A percentile compares a stretch with the other conserved stretches of the same genome.
These are phyloP conservation scores for Kalanchoe fedtschenkoi DNA, from an alignment of 164 flowering plant genomes.

Conservation along the genomic window DNA sequence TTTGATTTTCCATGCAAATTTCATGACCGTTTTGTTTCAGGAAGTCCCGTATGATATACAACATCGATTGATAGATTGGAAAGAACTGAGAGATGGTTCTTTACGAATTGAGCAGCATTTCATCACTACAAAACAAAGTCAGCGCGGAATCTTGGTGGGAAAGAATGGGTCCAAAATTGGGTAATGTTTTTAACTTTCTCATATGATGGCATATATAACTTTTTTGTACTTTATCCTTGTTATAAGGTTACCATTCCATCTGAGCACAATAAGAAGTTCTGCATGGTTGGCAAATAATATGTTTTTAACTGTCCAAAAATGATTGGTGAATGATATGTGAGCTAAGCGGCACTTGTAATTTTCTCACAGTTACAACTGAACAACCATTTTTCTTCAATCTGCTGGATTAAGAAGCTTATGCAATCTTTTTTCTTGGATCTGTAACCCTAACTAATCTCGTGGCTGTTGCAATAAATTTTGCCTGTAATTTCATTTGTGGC, in stretches of 20 bases:
- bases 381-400: not conserved
- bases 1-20: not conserved
- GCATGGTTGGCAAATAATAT: no score
- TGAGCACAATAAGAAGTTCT: not conserved
- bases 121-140: constrained; percentile 61
- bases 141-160: constrained; percentile 85
- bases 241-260: not conserved
- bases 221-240: not conserved
- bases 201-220: not conserved
- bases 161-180: constrained; percentile 91
- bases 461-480: no score
- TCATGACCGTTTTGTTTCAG: constrained; percentile 29
- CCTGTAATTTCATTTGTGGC: not conserved
- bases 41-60: constrained; percentile 85
- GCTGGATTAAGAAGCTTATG: not conserved
- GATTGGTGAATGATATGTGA: no score
- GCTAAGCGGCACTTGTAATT: no score
- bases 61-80: constrained; percentile 83
- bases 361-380: no score
- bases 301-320: no score
- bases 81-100: constrained; percentile 83
- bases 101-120: constrained; percentile 84
- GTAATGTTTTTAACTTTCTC: constrained; percentile 23
- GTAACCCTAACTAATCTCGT: no score
- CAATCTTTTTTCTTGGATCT: no score